Evolutionary conservation across 2,329 filamentous ascomycete species (phyloP).

Genomic region (Penicillium sp.): DNA sequence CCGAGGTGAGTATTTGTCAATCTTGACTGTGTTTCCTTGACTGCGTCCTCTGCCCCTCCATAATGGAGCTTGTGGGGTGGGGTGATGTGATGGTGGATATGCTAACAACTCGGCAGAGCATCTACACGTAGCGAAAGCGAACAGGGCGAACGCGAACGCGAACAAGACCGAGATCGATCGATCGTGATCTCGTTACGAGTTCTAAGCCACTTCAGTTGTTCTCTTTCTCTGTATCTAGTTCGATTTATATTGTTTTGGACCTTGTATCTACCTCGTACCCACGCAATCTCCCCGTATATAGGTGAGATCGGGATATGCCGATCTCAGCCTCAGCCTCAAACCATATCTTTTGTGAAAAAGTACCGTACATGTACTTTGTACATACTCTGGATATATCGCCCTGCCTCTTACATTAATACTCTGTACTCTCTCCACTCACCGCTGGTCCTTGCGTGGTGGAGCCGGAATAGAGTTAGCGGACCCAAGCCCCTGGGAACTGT

Average conservation of each 20-base stretch:
- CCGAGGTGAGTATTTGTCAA: constrained; percentile 71
- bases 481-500: constrained; percentile 21
- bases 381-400: too few relatives aligned
- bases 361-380: constrained; percentile 3
- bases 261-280: too few relatives aligned
- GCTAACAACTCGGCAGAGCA: constrained; percentile 32
- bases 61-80: not conserved
- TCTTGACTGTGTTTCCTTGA: too few relatives aligned
- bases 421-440: constrained; percentile 6
- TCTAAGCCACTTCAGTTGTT: too few relatives aligned
- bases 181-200: not conserved
- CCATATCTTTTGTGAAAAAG: not conserved
- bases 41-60: not conserved
- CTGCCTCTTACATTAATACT: too few relatives aligned
- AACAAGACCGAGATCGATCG: constrained; percentile 4
- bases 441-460: constrained; percentile 20
- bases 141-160: too few relatives aligned
- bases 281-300: too few relatives aligned
- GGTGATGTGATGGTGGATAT: constrained; percentile 1
- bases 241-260: too few relatives aligned
- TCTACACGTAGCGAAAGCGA: constrained; percentile 38
- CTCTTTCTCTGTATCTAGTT: too few relatives aligned
- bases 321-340: not conserved
- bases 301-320: not conserved
- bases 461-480: constrained; percentile 21